Evolutionary conservation across 2,329 filamentous ascomycete species (phyloP).

Genomic region (Westerdykella aurantiaca): DNA sequence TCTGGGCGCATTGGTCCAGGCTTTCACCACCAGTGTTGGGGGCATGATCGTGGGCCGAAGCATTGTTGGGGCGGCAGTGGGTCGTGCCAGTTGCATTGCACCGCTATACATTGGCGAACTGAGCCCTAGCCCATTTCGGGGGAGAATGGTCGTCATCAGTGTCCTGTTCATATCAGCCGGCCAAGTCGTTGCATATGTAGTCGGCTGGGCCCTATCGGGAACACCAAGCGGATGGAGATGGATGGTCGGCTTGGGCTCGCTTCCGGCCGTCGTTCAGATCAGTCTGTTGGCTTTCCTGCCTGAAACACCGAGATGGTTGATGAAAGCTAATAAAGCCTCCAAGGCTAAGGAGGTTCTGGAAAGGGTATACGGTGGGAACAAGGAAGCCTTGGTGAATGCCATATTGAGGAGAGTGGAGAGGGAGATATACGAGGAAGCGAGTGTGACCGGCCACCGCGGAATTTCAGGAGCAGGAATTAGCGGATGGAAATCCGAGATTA

Average conservation of each 20-base stretch:
- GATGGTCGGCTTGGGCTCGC: conserved; percentile 81
- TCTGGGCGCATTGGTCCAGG: conserved; percentile 61
- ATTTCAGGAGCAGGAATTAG: background rate
- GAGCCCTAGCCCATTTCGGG: conserved; percentile 68
- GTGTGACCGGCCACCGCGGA: conserved; percentile 34
- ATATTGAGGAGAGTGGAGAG: conserved; percentile 65
- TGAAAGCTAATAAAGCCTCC: conserved; percentile 58
- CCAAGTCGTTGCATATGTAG: conserved; percentile 80
- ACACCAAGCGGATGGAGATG: conserved; percentile 67
- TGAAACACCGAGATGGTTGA: conserved; percentile 84
- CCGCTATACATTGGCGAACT: conserved; percentile 77
- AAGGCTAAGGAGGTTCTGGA: conserved; percentile 60
- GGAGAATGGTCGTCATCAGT: conserved; percentile 74
- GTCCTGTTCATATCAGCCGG: conserved; percentile 80
- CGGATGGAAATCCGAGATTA: conserved; percentile 31
- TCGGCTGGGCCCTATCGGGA: conserved; percentile 67
- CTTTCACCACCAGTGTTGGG: conserved; percentile 51
- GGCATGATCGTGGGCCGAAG: conserved; percentile 63
- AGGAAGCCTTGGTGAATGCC: conserved; percentile 48
- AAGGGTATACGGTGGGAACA: conserved; percentile 53
- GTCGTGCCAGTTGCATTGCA: conserved; percentile 73
- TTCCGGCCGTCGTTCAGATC: conserved; percentile 69
- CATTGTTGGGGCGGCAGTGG: conserved; percentile 67
- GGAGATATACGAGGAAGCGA: conserved; percentile 66
- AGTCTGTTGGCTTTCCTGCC: conserved; percentile 66